phyloP scores from a whole-genome alignment of 192 early-diverging fungal species.

The Coemansia sp. region DNA sequence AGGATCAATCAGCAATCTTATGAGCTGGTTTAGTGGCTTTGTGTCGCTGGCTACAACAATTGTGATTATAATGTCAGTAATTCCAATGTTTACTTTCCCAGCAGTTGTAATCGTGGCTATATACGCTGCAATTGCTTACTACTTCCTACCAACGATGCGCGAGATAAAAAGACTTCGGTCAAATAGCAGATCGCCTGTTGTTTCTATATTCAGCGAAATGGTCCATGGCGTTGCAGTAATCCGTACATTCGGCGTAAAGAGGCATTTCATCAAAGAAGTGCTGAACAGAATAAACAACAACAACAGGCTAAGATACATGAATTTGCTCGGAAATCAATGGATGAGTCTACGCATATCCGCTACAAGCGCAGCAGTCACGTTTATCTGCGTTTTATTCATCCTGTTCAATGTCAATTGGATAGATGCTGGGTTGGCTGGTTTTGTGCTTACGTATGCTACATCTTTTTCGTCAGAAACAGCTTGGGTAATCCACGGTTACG shows the following conservation, averaged over 20 bases:
- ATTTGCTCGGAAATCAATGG: slow-evolving; percentile 91
- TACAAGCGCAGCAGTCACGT: slow-evolving; percentile 73
- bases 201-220: slow-evolving; percentile 81
- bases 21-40: slow-evolving; percentile 57
- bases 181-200: slow-evolving; percentile 69
- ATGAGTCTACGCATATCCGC: slow-evolving; percentile 79
- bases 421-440: slow-evolving; percentile 84
- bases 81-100: slow-evolving; percentile 73
- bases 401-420: slow-evolving; percentile 58
- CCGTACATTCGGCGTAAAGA: slow-evolving; percentile 79
- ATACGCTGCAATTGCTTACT: slow-evolving; percentile 65
- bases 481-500: slow-evolving; percentile 79
- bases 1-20: slow-evolving; percentile 53
- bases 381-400: slow-evolving; percentile 69
- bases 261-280: slow-evolving; percentile 67
- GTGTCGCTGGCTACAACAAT: slow-evolving; percentile 60
- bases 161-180: slow-evolving; percentile 89
- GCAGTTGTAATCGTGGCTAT: slow-evolving; percentile 58
- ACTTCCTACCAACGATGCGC: slow-evolving; percentile 76
- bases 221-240: slow-evolving; percentile 76
- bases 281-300: slow-evolving; percentile 66
- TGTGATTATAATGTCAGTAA: slow-evolving; percentile 63
- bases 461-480: slow-evolving; percentile 76
- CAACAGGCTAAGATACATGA: slow-evolving; percentile 80
- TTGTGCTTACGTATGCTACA: slow-evolving; percentile 79